A percentile compares a stretch with the other conserved stretches of the same genome.
phyloP scores from a whole-genome alignment of 345 rosid species.

The Ceriops decandra region DNA sequence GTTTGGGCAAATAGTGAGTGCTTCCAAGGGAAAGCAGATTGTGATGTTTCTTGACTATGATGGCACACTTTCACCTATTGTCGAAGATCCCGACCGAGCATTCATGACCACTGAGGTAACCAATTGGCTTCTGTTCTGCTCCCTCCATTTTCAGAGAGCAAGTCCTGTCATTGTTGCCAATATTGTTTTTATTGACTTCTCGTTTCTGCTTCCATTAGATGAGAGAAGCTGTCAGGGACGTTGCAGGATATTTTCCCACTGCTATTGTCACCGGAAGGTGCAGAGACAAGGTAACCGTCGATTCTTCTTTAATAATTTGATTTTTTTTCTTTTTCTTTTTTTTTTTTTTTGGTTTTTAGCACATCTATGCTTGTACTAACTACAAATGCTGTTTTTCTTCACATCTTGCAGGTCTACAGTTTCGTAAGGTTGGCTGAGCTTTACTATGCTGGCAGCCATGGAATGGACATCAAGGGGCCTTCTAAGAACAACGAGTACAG shows the following conservation, averaged over 20 bases:
- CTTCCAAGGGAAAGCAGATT: constrained; percentile 74
- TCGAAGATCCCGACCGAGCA: constrained; percentile 85
- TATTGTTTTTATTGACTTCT: background rate
- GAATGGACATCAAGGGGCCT: constrained; percentile 99
- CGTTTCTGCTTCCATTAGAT: constrained; percentile 40
- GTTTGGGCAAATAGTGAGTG: constrained; percentile 62
- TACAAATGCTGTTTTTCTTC: background rate
- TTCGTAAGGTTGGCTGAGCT: constrained; percentile 79
- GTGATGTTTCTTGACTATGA: constrained; percentile 94
- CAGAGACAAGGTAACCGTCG: constrained; percentile 76
- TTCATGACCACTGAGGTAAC: constrained; percentile 84
- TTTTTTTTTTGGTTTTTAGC: background rate
- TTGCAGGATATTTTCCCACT: constrained; percentile 69
- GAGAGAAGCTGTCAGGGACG: constrained; percentile 70
- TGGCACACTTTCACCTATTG: constrained; percentile 96
- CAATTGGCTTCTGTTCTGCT: background rate
- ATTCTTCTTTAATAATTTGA: background rate
- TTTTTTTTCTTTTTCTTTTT: background rate
- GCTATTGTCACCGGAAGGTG: constrained; percentile 95
- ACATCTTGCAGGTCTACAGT: constrained; percentile 53
- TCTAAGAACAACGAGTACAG: constrained; percentile 46
- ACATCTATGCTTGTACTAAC: background rate
- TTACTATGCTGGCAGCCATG: constrained; percentile 99
- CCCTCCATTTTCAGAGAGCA: background rate
- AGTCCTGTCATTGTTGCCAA: background rate